Conservation (phyloP, 768 basidiomycete genomes). For the Boletus tomentosulus region DNA sequence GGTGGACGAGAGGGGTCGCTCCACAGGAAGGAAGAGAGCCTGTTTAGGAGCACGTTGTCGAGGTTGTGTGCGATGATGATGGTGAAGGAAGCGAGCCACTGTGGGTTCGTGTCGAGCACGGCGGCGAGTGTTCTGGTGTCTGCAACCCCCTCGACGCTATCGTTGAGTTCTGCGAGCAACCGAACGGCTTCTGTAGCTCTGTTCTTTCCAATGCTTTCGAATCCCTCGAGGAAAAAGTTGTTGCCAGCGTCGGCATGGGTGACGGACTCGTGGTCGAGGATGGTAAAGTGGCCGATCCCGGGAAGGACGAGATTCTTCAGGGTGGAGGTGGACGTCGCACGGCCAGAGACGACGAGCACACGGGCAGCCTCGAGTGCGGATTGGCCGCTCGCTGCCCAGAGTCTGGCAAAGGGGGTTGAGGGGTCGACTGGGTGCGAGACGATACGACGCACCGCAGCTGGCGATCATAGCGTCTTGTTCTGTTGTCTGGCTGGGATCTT, state of each 20-base stretch:
- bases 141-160: constrained; percentile 69
- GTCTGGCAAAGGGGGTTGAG: constrained; percentile 36
- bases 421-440: neutral
- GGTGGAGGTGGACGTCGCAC: constrained; percentile 82
- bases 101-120: constrained; percentile 51
- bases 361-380: constrained; percentile 79
- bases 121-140: constrained; percentile 52
- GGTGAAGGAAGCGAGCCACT: constrained; percentile 60
- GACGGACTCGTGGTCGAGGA: constrained; percentile 65
- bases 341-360: constrained; percentile 74
- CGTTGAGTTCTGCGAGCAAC: constrained; percentile 82
- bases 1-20: constrained; percentile 52
- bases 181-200: constrained; percentile 78
- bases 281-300: constrained; percentile 92
- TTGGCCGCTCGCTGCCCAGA: constrained; percentile 95
- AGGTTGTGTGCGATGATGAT: constrained; percentile 87
- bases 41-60: constrained; percentile 47
- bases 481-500: constrained; percentile 73
- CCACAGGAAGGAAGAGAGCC: constrained; percentile 69
- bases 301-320: constrained; percentile 97
- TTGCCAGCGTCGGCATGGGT: constrained; percentile 81
- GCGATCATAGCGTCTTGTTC: constrained; percentile 90
- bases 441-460: constrained; percentile 69
- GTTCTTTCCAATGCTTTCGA: constrained; percentile 70
- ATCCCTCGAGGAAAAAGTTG: constrained; percentile 90